Conservation (phyloP, 108 stramenopile species). For the Aurantiochytrium sp. region DNA sequence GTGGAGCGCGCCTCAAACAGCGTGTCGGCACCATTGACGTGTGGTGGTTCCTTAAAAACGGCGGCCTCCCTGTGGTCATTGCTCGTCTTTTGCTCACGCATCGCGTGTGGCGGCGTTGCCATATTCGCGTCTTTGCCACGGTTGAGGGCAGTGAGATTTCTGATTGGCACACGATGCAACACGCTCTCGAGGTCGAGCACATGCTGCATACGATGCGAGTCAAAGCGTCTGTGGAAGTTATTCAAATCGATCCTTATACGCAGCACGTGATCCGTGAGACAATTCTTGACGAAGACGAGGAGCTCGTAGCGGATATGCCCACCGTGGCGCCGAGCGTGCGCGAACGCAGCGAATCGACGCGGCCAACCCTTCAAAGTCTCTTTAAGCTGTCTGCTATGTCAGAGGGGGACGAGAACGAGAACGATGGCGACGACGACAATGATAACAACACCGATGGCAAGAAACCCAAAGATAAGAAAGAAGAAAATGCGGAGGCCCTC, state of each 20-base stretch:
- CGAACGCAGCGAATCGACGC: background rate
- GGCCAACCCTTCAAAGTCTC: background rate
- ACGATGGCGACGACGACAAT: background rate
- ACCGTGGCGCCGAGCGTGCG: background rate
- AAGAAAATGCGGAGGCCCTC: background rate
- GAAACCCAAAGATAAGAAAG: too few relatives aligned
- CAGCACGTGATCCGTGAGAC: background rate
- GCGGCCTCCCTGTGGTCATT: background rate
- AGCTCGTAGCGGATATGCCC: background rate
- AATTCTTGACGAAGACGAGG: background rate
- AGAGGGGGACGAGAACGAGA: background rate
- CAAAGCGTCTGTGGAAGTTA: background rate
- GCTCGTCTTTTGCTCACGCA: background rate
- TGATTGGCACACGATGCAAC: background rate
- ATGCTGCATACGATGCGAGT: conserved; percentile 7
- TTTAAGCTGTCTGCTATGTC: background rate
- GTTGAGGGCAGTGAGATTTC: background rate
- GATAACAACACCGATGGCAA: background rate
- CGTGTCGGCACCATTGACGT: background rate
- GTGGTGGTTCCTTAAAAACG: conserved; percentile 12
- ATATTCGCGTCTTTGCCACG: background rate
- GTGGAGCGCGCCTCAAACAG: background rate
- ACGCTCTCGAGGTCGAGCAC: background rate
- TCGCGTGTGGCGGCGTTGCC: background rate
- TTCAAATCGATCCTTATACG: background rate